Conservation (phyloP, 805 yeast genomes). For the Candida maris region DNA sequence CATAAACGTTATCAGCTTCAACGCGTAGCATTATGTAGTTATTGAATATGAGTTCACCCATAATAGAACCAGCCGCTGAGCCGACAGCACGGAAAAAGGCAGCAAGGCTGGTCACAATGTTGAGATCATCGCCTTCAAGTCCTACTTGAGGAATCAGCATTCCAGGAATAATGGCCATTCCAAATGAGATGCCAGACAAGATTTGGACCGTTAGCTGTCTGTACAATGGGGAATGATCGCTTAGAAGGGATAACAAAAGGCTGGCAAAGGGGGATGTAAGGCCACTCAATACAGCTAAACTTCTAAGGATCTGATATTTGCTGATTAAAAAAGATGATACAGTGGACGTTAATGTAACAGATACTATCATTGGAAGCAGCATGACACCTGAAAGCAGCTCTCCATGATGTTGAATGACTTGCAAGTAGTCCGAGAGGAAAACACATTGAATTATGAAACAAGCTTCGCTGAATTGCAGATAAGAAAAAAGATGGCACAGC, state of each 20-base stretch:
- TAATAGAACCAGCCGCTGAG: constrained; percentile 43
- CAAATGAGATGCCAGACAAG: constrained; percentile 45
- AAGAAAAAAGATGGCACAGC: constrained; percentile 13
- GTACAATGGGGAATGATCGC: constrained; percentile 34
- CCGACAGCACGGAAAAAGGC: constrained; percentile 46
- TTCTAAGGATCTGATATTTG: constrained; percentile 38
- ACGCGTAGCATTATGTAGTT: constrained; percentile 9
- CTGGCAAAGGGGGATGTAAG: constrained; percentile 41
- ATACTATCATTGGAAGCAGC: constrained; percentile 42
- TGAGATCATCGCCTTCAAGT: constrained; percentile 43
- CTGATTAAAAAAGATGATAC: constrained; percentile 37
- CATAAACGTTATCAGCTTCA: neutral
- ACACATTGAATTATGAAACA: constrained; percentile 39
- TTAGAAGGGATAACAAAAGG: constrained; percentile 42
- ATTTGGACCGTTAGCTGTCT: constrained; percentile 44
- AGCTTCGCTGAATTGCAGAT: constrained; percentile 30
- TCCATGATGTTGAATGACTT: constrained; percentile 39
- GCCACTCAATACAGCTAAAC: constrained; percentile 36
- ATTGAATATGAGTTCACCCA: constrained; percentile 39
- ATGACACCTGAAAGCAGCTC: constrained; percentile 47
- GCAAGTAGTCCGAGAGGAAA: constrained; percentile 47
- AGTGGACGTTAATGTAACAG: constrained; percentile 42
- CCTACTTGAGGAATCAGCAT: constrained; percentile 43
- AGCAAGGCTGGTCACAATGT: constrained; percentile 45
- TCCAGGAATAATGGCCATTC: constrained; percentile 44